These are phyloP conservation scores for Petrea volubilis DNA, from an alignment of 257 asterid species.

Conservation along the genomic window DNA sequence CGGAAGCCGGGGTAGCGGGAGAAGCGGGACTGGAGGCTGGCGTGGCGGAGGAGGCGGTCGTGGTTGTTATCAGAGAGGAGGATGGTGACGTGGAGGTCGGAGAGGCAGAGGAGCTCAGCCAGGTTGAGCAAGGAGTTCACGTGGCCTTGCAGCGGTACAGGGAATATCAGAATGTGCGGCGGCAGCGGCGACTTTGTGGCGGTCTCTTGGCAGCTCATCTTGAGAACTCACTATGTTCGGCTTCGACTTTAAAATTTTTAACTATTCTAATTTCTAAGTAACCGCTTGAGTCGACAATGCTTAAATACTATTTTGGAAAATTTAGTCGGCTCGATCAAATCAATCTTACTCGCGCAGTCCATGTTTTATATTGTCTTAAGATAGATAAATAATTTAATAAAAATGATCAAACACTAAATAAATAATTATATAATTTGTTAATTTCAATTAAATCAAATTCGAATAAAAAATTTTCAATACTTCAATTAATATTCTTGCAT, in stretches of 20 bases:
- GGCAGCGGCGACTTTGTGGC: conserved; percentile 28
- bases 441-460: no score
- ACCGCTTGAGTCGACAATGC: background rate
- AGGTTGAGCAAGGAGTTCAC: conserved; percentile 62
- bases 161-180: conserved; percentile 46
- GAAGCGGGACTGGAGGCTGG: conserved; percentile 40
- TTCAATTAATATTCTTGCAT: no score
- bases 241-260: no score
- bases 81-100: conserved; percentile 47
- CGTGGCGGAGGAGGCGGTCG: conserved; percentile 39
- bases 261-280: no score
- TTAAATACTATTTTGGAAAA: background rate
- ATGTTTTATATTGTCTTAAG: no score
- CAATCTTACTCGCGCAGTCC: no score
- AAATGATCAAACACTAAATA: no score
- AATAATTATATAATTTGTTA: no score
- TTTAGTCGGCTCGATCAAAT: no score
- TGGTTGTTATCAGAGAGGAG: conserved; percentile 48
- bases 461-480: no score
- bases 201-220: conserved; percentile 3
- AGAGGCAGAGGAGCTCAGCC: conserved; percentile 55
- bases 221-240: background rate
- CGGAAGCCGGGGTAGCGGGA: conserved; percentile 39
- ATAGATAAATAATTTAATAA: no score
- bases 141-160: conserved; percentile 60